phyloP scores from a whole-genome alignment of 805 yeast genomes.

The Barnettozyma californica region DNA sequence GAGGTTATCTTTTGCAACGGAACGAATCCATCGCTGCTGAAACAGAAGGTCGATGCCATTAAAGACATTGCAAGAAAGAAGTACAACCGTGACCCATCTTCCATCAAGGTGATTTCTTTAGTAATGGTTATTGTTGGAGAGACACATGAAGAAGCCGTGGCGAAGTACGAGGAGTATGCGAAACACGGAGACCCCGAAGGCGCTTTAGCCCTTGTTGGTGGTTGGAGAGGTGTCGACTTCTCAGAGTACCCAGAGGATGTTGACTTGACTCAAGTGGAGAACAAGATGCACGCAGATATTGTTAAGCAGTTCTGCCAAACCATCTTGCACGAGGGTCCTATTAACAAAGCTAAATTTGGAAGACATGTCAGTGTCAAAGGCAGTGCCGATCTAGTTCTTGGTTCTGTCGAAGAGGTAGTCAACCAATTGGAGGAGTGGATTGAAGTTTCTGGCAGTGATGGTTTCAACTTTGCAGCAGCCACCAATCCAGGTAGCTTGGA shows the following conservation, averaged over 20 bases:
- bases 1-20: conserved; percentile 39
- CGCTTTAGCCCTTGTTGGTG: conserved; percentile 40
- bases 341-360: conserved; percentile 24
- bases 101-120: conserved; percentile 34
- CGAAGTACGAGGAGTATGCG: conserved; percentile 30
- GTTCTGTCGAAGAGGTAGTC: conserved; percentile 34
- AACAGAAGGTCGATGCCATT: conserved; percentile 27
- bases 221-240: conserved; percentile 41
- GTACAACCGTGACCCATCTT: conserved; percentile 31
- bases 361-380: conserved; percentile 22
- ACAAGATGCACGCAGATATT: conserved; percentile 28
- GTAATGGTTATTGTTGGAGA: conserved; percentile 34
- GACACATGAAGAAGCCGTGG: conserved; percentile 38
- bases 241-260: conserved; percentile 33
- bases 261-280: conserved; percentile 29
- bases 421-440: conserved; percentile 35
- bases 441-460: conserved; percentile 36
- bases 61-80: conserved; percentile 29
- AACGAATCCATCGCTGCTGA: conserved; percentile 28
- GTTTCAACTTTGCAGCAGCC: conserved; percentile 36
- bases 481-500: conserved; percentile 34
- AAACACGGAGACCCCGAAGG: conserved; percentile 36
- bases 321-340: conserved; percentile 23
- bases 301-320: conserved; percentile 19
- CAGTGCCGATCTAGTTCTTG: conserved; percentile 27